phyloP scores from a whole-genome alignment of 768 basidiomycete species.

The Bullera alba region DNA sequence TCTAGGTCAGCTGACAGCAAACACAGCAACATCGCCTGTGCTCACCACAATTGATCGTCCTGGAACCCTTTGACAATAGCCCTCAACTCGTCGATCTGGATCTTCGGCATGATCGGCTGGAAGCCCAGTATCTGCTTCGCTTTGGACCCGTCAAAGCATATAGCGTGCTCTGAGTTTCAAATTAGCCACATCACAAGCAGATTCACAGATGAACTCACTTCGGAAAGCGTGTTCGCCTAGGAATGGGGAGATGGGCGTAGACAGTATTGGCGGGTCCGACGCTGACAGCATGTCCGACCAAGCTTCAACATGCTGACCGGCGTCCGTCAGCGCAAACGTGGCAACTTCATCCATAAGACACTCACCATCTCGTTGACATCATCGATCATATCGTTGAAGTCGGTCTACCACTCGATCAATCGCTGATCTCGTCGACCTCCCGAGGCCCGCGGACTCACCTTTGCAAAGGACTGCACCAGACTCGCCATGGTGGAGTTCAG shows the following conservation, averaged over 20 bases:
- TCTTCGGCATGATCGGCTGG: conserved; percentile 23
- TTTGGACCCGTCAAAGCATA: conserved; percentile 39
- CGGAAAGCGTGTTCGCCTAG: conserved; percentile 41
- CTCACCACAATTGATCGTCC: conserved; percentile 38
- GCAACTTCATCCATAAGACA: background rate
- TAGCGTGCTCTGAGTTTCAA: conserved; percentile 28
- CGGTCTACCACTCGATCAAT: conserved; percentile 10
- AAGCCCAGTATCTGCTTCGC: conserved; percentile 26
- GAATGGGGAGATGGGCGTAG: conserved; percentile 37
- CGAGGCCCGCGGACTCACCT: conserved; percentile 13
- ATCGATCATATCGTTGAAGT: conserved; percentile 42
- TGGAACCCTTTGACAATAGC: conserved; percentile 35
- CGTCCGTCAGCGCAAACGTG: background rate
- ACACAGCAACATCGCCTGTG: too few relatives aligned
- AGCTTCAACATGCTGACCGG: conserved; percentile 31
- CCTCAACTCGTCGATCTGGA: conserved; percentile 27
- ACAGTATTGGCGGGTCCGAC: conserved; percentile 37
- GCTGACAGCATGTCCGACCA: conserved; percentile 41
- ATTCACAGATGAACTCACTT: conserved; percentile 18
- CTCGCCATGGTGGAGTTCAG: conserved; percentile 28
- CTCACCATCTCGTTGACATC: conserved; percentile 44
- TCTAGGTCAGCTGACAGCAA: too few relatives aligned
- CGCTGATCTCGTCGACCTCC: background rate
- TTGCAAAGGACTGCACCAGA: conserved; percentile 42
- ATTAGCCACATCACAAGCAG: background rate